These are phyloP conservation scores for Erysimum cheiri DNA, from an alignment of 441 rosid genomes.

Conservation along the genomic window DNA sequence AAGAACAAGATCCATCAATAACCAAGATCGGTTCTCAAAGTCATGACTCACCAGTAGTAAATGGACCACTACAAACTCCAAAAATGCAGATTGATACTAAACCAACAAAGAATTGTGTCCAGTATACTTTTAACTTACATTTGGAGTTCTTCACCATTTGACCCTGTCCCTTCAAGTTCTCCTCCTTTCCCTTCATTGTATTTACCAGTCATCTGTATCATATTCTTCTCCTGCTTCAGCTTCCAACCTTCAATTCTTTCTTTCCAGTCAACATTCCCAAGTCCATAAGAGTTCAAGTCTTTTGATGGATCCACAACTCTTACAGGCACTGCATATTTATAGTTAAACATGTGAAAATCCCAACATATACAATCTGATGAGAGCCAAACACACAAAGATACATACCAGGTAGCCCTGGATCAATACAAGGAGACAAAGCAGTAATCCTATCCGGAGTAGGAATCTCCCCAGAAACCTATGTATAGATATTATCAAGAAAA, in stretches of 20 bases:
- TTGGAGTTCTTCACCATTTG: conserved; percentile 92
- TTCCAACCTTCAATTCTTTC: conserved; percentile 97
- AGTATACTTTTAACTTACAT: conserved; percentile 59
- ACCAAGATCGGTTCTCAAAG: background rate
- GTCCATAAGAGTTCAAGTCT: conserved; percentile 95
- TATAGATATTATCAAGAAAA: background rate
- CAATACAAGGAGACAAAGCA: conserved; percentile 72
- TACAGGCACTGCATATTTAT: conserved; percentile 67
- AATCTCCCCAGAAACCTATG: conserved; percentile 91
- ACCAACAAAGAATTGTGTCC: conserved; percentile 1
- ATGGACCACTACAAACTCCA: background rate
- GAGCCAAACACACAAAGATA: conserved; percentile 16
- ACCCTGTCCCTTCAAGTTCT: conserved; percentile 88
- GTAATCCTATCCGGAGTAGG: conserved; percentile 72
- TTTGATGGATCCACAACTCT: conserved; percentile 94
- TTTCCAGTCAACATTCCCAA: conserved; percentile 94
- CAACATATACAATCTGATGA: background rate
- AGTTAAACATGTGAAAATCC: conserved; percentile 41
- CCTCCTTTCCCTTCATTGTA: conserved; percentile 86
- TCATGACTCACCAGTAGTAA: too few relatives aligned
- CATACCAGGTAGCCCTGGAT: conserved; percentile 92
- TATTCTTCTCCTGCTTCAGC: conserved; percentile 85
- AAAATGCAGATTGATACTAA: background rate
- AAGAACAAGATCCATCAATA: conserved; percentile 33
- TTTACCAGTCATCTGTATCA: conserved; percentile 69